A percentile compares a stretch with the other conserved stretches of the same genome.
phyloP scores from a whole-genome alignment of 768 basidiomycete species.

The Gelatoporia subvermispora region DNA sequence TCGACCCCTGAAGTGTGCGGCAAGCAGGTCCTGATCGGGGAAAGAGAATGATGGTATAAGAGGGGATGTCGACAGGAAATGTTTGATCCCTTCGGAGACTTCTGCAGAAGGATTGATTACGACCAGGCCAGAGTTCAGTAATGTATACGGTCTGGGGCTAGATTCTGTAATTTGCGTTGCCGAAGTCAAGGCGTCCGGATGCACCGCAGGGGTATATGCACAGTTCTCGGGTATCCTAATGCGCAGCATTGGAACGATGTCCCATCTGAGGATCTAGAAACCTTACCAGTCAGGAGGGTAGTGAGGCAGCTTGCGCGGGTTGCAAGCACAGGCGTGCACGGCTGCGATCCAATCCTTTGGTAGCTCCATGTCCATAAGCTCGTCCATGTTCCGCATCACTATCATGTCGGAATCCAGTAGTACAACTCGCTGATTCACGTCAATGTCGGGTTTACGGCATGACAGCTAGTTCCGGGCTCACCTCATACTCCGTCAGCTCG shows the following conservation, averaged over 20 bases:
- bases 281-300: constrained; percentile 86
- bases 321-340: constrained; percentile 89
- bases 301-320: constrained; percentile 76
- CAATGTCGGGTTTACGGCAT: neutral
- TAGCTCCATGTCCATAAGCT: constrained; percentile 51
- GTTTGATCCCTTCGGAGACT: constrained; percentile 47
- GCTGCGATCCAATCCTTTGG: constrained; percentile 77
- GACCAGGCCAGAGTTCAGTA: constrained; percentile 88
- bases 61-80: constrained; percentile 54
- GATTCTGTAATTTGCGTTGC: constrained; percentile 34
- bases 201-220: constrained; percentile 55
- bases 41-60: constrained; percentile 59
- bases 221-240: constrained; percentile 90
- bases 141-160: constrained; percentile 71
- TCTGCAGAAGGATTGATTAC: constrained; percentile 70
- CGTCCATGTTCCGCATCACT: constrained; percentile 78
- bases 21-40: constrained; percentile 90
- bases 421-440: constrained; percentile 56
- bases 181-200: constrained; percentile 42
- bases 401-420: constrained; percentile 90
- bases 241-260: neutral
- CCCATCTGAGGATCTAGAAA: neutral
- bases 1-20: constrained; percentile 69
- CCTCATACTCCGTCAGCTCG: constrained; percentile 64
- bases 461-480: constrained; percentile 24